These are phyloP conservation scores for Lentinula boryana DNA, from an alignment of 768 basidiomycete genomes.

Conservation along the genomic window DNA sequence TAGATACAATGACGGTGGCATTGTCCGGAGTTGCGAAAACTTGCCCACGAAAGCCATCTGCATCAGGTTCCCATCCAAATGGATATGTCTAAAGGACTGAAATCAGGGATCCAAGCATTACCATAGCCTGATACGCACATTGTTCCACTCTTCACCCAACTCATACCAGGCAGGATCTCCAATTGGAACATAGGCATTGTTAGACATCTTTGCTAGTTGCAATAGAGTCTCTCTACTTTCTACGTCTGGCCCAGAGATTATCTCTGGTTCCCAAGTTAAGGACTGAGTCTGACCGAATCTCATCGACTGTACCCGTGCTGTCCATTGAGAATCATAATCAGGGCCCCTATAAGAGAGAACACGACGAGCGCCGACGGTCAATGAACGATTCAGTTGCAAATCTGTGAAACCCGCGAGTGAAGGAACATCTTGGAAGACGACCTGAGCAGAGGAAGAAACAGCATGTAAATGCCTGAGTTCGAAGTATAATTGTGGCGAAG, in stretches of 20 bases:
- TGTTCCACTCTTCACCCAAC: constrained; percentile 59
- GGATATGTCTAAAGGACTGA: constrained; percentile 53
- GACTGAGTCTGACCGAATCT: constrained; percentile 37
- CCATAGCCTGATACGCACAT: constrained; percentile 24
- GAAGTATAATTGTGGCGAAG: constrained; percentile 30
- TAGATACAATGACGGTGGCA: constrained; percentile 75
- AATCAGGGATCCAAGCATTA: not conserved
- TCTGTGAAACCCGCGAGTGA: not conserved
- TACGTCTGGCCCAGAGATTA: constrained; percentile 70
- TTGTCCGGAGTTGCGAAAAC: constrained; percentile 85
- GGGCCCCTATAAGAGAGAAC: constrained; percentile 38
- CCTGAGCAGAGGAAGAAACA: constrained; percentile 33
- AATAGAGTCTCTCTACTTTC: constrained; percentile 70
- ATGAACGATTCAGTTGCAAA: constrained; percentile 16
- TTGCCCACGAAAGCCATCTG: constrained; percentile 86
- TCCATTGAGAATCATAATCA: constrained; percentile 37
- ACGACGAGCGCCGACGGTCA: constrained; percentile 31
- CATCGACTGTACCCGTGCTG: constrained; percentile 39
- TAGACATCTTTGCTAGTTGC: constrained; percentile 90
- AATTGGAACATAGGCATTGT: constrained; percentile 77
- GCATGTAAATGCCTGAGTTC: constrained; percentile 61
- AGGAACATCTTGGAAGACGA: constrained; percentile 50
- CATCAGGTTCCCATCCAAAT: constrained; percentile 89
- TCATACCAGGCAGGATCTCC: constrained; percentile 74
- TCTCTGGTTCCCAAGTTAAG: constrained; percentile 70